These are phyloP conservation scores for Juglanconis oblonga DNA, from an alignment of 2,329 filamentous ascomycete genomes.

Conservation along the genomic window DNA sequence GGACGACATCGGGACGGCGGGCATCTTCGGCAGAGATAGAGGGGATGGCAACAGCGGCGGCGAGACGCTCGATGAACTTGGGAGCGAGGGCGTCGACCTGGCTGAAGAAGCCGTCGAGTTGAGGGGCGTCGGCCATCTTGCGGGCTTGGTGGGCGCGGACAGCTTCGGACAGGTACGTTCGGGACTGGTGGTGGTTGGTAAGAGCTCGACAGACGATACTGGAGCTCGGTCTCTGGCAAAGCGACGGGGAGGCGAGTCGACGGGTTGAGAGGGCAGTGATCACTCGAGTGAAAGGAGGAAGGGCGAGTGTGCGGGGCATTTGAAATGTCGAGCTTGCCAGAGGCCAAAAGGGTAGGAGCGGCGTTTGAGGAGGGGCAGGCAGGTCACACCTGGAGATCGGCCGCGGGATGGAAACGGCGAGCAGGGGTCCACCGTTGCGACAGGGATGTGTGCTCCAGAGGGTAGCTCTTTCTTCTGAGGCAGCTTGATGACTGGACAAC, in stretches of 20 bases:
- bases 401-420: neutral
- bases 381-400: neutral
- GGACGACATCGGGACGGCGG: slow-evolving; percentile 85
- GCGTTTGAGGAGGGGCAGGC: slow-evolving; percentile 4
- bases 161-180: slow-evolving; percentile 51
- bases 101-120: slow-evolving; percentile 89
- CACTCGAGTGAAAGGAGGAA: slow-evolving; percentile 20
- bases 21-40: slow-evolving; percentile 91
- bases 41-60: slow-evolving; percentile 91
- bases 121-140: slow-evolving; percentile 72
- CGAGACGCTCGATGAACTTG: slow-evolving; percentile 84
- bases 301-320: slow-evolving; percentile 46
- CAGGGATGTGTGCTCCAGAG: neutral
- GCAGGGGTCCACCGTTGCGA: neutral
- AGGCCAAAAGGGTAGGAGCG: slow-evolving; percentile 7
- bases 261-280: slow-evolving; percentile 11
- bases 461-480: neutral
- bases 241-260: slow-evolving; percentile 15
- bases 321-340: slow-evolving; percentile 12
- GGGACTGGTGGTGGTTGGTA: slow-evolving; percentile 16
- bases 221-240: neutral
- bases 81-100: slow-evolving; percentile 79
- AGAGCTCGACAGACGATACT: neutral
- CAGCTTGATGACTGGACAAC: neutral
- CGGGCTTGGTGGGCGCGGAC: slow-evolving; percentile 58